Base-by-base conservation (phyloP, 345 rosid species). In the Ricinus communis region DNA sequence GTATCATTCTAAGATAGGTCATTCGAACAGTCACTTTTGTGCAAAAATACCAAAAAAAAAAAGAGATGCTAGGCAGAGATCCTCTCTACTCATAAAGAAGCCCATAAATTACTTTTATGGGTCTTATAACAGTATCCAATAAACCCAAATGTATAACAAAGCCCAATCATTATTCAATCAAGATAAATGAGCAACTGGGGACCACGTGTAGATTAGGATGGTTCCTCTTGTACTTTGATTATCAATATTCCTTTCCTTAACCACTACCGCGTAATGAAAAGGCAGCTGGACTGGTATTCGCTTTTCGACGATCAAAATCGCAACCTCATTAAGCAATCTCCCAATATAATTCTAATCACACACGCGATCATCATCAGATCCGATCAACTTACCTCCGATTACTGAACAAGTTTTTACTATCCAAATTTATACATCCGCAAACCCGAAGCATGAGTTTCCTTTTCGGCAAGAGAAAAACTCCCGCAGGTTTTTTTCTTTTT, bases 381-480 rank as follows among this genome's bases (percentile, higher is more conserved):
- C 25, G 13, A 14, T 47, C 65, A 27, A 24, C 19, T 54, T 41
- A 27, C 5, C n/a, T 22, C 22, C n/a, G 18, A n/a, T 16, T 3
- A 15, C n/a, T n/a, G n/a, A n/a, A n/a, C 49, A 60, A 15, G 8
- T 9, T 45, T 36, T 24, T 43, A 22, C 52, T 59, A 65, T 73
- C 85, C 51, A 38, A 50, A 47, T 59, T 10, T n/a, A 33, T 25
- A 38, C 43, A 24, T 21, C 22, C 10, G 0, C 50, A 49, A 5
- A 49, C 53, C 25, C 43, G 10, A 62, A 36, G 51, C 82, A 90
- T 87, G 96, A 90, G 96, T 82, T 90, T 87, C 88, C 80, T 90
- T 60, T 90, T 90, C 77, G 92, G 96, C 81, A 85, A 83, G 84
- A 78, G 79, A 73, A 90, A 90, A 70, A 86, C 88, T 52, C 92